Evolutionary conservation across 495 filamentous ascomycete genomes (phyloP).

Genomic region (Choiromyces venosus): DNA sequence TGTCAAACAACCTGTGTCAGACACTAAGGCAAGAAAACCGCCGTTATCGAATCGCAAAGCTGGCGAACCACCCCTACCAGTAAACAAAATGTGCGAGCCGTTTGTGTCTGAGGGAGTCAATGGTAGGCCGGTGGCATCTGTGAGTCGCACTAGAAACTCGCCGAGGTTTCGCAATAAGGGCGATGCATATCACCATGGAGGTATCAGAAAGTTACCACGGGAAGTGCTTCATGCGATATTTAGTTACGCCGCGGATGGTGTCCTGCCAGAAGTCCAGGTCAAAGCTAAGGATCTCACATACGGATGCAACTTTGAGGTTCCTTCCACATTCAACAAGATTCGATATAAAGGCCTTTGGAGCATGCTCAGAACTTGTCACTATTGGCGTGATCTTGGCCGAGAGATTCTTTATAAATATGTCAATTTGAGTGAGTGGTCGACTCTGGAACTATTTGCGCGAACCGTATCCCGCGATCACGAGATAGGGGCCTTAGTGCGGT

Average conservation of each 20-base stretch:
- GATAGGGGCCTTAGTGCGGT: neutral
- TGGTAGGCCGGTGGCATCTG: neutral
- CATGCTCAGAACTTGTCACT: conserved; percentile 24
- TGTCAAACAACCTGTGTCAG: neutral
- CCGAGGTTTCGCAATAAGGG: neutral
- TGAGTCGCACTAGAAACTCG: neutral
- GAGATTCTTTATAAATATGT: conserved; percentile 33
- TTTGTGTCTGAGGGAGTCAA: neutral
- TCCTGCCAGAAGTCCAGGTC: conserved; percentile 33
- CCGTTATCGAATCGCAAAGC: neutral
- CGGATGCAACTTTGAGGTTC: conserved; percentile 27
- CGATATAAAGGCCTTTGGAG: conserved; percentile 28
- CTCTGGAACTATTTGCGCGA: conserved; percentile 24
- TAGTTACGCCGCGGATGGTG: conserved; percentile 32
- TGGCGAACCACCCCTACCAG: neutral
- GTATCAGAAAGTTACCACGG: conserved; percentile 18
- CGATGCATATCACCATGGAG: neutral
- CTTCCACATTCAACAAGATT: conserved; percentile 24
- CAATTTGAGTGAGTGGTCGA: conserved; percentile 23
- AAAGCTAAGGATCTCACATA: conserved; percentile 35
- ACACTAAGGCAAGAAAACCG: neutral
- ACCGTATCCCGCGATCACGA: conserved; percentile 5
- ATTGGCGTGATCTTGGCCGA: conserved; percentile 28
- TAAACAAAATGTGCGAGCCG: neutral
- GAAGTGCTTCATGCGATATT: conserved; percentile 25